phyloP scores from a whole-genome alignment of 352 stramenopile species.

The Phytophthora litchii region DNA sequence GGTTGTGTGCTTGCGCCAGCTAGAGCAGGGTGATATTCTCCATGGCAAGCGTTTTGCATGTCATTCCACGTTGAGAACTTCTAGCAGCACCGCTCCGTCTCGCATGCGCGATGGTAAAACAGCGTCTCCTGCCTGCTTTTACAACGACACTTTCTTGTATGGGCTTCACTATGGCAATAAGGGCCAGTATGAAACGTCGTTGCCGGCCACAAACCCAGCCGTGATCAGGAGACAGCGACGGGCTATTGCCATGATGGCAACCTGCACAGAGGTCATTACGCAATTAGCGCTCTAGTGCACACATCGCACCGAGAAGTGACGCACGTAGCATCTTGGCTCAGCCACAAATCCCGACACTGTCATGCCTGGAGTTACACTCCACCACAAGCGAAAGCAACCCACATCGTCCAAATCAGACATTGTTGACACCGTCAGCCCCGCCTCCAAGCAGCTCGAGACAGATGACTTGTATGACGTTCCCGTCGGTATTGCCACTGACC shows the following conservation, averaged over 20 bases:
- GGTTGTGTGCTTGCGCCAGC: slow-evolving; percentile 6
- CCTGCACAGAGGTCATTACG: slow-evolving; percentile 24
- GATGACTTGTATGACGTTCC: slow-evolving; percentile 52
- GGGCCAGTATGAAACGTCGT: slow-evolving; percentile 9
- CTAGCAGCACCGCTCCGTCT: background rate
- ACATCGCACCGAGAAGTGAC: slow-evolving; percentile 14
- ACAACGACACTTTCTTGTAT: slow-evolving; percentile 8
- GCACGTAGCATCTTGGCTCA: no score
- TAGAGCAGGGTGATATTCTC: slow-evolving; percentile 5
- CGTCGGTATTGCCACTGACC: slow-evolving; percentile 72
- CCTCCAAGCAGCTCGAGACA: slow-evolving; percentile 46
- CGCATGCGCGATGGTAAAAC: slow-evolving; percentile 22
- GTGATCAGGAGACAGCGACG: slow-evolving; percentile 17
- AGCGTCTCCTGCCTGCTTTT: slow-evolving; percentile 17
- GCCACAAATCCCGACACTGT: no score
- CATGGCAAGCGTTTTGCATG: slow-evolving; percentile 5
- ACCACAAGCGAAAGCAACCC: slow-evolving; percentile 49
- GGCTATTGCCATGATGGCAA: slow-evolving; percentile 7
- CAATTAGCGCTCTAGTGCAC: slow-evolving; percentile 14
- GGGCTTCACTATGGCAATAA: slow-evolving; percentile 16
- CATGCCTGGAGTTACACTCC: slow-evolving; percentile 23
- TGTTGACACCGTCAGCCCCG: slow-evolving; percentile 13
- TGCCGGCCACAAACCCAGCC: slow-evolving; percentile 9
- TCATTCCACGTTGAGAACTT: slow-evolving; percentile 2
- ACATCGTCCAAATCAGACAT: slow-evolving; percentile 21